phyloP scores from a whole-genome alignment of 768 basidiomycete genomes.

The Dioszegia crocea region DNA sequence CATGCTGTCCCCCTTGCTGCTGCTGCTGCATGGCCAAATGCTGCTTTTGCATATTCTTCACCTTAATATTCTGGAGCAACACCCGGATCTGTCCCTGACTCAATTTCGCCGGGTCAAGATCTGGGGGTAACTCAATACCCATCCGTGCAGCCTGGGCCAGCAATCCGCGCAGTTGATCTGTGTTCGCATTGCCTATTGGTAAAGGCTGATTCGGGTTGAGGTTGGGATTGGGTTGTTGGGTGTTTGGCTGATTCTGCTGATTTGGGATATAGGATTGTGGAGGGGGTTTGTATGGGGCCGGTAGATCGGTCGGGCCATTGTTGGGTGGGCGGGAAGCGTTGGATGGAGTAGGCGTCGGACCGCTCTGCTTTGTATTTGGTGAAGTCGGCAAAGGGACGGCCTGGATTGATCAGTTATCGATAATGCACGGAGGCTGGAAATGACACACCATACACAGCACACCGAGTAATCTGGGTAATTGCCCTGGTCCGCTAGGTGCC shows the following conservation, averaged over 20 bases:
- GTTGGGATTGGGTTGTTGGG: background rate
- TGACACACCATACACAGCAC: background rate
- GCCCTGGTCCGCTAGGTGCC: background rate
- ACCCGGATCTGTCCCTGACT: background rate
- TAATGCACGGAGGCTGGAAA: background rate
- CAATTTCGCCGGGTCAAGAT: background rate
- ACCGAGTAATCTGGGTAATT: background rate
- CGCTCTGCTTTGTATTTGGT: background rate
- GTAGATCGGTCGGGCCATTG: background rate
- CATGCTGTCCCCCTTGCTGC: constrained; percentile 4
- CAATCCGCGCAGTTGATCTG: background rate
- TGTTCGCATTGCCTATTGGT: background rate
- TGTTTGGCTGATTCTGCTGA: background rate
- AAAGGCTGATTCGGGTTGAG: background rate
- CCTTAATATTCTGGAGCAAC: background rate
- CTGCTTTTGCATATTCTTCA: constrained; percentile 3
- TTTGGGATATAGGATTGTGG: background rate
- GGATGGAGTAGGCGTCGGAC: background rate
- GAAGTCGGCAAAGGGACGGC: background rate
- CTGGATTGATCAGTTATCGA: background rate
- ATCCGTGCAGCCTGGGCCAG: background rate
- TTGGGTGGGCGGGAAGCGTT: background rate
- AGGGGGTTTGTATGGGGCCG: background rate
- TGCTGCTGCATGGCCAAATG: constrained; percentile 11
- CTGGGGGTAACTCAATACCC: constrained; percentile 2